Percentiles rank a stretch among this genome's conserved stretches.
These are phyloP conservation scores for Handroanthus guayacan DNA, from an alignment of 257 asterid species.

Conservation along the genomic window DNA sequence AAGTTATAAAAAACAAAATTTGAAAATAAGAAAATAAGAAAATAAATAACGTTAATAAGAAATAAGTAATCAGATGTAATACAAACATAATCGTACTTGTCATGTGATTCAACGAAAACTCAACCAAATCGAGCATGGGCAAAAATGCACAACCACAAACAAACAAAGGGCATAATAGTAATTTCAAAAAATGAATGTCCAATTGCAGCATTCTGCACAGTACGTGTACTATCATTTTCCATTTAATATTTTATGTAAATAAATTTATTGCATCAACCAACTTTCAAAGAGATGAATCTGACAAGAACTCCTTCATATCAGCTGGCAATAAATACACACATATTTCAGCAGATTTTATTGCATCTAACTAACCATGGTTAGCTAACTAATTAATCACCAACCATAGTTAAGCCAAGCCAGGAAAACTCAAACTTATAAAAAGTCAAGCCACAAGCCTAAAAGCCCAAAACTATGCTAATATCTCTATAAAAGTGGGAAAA, in stretches of 20 bases:
- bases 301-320: slow-evolving; percentile 43
- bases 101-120: background rate
- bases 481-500: slow-evolving; percentile 27
- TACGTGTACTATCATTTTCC: slow-evolving; percentile 37
- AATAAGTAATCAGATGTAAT: background rate
- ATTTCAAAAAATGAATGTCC: slow-evolving; percentile 27
- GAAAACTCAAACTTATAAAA: background rate
- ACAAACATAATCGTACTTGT: background rate
- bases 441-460: slow-evolving; percentile 36
- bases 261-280: slow-evolving; percentile 46
- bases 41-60: background rate
- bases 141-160: slow-evolving; percentile 30
- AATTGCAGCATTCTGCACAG: slow-evolving; percentile 39
- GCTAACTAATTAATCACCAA: background rate
- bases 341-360: slow-evolving; percentile 35
- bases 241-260: slow-evolving; percentile 9
- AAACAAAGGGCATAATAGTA: slow-evolving; percentile 38
- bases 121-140: slow-evolving; percentile 1
- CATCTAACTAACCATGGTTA: slow-evolving; percentile 37
- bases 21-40: too few species aligned
- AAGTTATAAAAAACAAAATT: background rate
- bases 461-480: slow-evolving; percentile 43
- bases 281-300: slow-evolving; percentile 42
- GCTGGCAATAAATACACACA: slow-evolving; percentile 46
- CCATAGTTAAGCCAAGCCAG: slow-evolving; percentile 32